These are phyloP conservation scores for Simmondsia chinensis DNA, from an alignment of 148 eudicot genomes.

Conservation along the genomic window DNA sequence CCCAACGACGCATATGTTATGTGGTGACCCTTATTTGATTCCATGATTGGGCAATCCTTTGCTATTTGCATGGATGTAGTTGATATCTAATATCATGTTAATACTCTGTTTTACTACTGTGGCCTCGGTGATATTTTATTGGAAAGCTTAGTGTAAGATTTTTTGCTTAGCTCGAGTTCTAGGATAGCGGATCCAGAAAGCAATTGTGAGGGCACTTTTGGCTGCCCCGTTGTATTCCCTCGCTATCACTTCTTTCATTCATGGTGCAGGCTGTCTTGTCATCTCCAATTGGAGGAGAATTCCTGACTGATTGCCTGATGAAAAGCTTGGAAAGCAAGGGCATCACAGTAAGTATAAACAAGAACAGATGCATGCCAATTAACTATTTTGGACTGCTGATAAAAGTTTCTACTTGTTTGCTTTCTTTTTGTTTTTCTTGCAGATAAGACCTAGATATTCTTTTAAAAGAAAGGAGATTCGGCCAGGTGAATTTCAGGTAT, in stretches of 20 bases:
- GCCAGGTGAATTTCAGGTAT: conserved; percentile 95
- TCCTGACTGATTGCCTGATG: conserved; percentile 89
- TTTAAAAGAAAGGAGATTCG: conserved; percentile 93
- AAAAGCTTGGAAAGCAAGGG: conserved; percentile 99
- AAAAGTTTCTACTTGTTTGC: neutral
- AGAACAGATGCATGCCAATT: neutral
- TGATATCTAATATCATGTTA: too few species aligned
- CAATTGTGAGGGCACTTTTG: too few species aligned
- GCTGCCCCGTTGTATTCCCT: too few species aligned
- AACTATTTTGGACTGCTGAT: neutral
- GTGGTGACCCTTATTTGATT: too few species aligned
- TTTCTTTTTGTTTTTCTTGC: conserved; percentile 12
- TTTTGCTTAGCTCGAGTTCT: too few species aligned
- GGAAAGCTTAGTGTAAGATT: too few species aligned
- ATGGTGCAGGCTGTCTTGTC: conserved; percentile 59
- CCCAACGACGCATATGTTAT: too few species aligned
- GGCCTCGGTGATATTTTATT: too few species aligned
- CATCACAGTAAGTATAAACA: conserved; percentile 44
- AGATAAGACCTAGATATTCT: conserved; percentile 94
- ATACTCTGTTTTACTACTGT: too few species aligned
- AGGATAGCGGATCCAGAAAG: too few species aligned
- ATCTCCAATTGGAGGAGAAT: conserved; percentile 90
- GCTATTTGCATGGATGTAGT: too few species aligned
- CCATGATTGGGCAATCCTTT: too few species aligned
- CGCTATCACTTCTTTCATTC: neutral